phyloP scores from a whole-genome alignment of 148 eudicot species.

The Drosera capensis region DNA sequence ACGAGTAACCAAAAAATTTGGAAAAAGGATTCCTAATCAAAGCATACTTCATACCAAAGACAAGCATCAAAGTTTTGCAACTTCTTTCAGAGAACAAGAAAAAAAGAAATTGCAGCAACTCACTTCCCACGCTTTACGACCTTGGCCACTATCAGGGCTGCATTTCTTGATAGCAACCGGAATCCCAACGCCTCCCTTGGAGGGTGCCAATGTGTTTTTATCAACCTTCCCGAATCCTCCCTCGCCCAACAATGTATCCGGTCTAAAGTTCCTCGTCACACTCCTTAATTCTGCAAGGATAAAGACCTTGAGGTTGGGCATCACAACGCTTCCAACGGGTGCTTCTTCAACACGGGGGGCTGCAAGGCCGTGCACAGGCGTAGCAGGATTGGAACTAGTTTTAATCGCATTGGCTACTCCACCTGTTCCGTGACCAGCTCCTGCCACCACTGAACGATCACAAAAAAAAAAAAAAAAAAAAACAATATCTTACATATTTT shows the following conservation, averaged over 20 bases:
- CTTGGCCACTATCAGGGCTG: conserved; percentile 61
- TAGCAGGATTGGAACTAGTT: too few relatives aligned
- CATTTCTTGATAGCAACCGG: conserved; percentile 70
- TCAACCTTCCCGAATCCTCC: conserved; percentile 83
- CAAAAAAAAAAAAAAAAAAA: too few relatives aligned
- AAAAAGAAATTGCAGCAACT: background rate
- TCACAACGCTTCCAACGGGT: too few relatives aligned
- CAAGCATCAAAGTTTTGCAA: background rate
- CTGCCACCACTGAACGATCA: too few relatives aligned
- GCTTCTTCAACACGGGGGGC: too few relatives aligned
- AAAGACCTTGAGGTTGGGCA: conserved; percentile 38
- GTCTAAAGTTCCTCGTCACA: conserved; percentile 47
- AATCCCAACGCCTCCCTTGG: conserved; percentile 45
- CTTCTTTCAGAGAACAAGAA: background rate
- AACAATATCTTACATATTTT: too few relatives aligned
- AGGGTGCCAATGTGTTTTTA: conserved; percentile 41
- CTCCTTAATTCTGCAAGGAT: conserved; percentile 30
- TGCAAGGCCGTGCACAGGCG: too few relatives aligned
- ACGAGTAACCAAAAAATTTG: background rate
- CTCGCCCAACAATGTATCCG: conserved; percentile 53
- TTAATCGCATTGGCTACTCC: too few relatives aligned
- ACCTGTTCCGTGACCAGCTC: too few relatives aligned
- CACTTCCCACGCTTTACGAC: conserved; percentile 81
- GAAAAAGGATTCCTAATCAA: background rate
- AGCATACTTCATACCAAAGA: background rate